These are phyloP conservation scores for Cryptococcus sp. DNA, from an alignment of 1,284 basidiomycete genomes.

Conservation along the genomic window DNA sequence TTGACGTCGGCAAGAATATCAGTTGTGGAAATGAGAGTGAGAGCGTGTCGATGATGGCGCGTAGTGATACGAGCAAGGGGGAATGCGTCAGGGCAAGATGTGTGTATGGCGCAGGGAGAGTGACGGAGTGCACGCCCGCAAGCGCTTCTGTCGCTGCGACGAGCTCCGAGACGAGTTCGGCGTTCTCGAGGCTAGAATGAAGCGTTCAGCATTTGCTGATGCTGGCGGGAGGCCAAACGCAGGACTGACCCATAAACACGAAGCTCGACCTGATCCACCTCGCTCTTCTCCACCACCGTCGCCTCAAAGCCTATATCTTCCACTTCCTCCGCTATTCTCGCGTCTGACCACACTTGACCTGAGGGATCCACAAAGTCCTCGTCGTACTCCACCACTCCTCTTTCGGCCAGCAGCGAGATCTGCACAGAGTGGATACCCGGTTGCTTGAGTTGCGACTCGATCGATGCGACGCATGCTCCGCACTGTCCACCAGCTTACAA, in stretches of 20 bases:
- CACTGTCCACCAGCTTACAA: conserved; percentile 34
- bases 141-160: conserved; percentile 55
- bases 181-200: conserved; percentile 35
- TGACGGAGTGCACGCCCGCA: conserved; percentile 73
- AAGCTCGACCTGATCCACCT: conserved; percentile 44
- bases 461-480: conserved; percentile 63
- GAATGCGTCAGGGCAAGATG: conserved; percentile 78
- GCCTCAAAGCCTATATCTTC: conserved; percentile 55
- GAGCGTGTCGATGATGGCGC: conserved; percentile 82
- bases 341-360: conserved; percentile 66
- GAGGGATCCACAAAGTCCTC: conserved; percentile 53
- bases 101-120: conserved; percentile 72
- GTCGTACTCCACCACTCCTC: conserved; percentile 88
- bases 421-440: conserved; percentile 83
- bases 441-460: conserved; percentile 88
- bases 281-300: conserved; percentile 49
- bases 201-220: conserved; percentile 4
- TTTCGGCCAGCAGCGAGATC: conserved; percentile 91
- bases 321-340: conserved; percentile 70
- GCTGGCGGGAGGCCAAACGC: background rate
- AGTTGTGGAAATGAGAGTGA: conserved; percentile 61
- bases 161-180: conserved; percentile 30
- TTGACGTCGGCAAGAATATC: conserved; percentile 49
- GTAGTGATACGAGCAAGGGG: conserved; percentile 69
- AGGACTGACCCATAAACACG: conserved; percentile 48